Conservation (phyloP, 352 stramenopile genomes). For the Pythium phragmitis region DNA sequence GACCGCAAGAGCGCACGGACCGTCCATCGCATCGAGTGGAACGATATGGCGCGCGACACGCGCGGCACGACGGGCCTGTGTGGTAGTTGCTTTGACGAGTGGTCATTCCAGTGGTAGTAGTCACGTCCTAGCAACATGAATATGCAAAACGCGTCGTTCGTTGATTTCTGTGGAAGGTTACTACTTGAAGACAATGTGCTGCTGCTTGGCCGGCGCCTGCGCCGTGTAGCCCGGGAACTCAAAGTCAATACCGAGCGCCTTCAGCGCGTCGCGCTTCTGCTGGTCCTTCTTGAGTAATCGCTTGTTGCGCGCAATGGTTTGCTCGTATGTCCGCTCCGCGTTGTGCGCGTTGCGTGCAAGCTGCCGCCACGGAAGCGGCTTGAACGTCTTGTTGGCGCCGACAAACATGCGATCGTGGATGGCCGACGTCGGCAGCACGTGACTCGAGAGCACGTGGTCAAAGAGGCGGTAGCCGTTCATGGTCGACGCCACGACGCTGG, state of each 20-base stretch:
- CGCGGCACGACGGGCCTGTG: slow-evolving; percentile 45
- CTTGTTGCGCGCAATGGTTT: slow-evolving; percentile 68
- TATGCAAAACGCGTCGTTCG: slow-evolving; percentile 11
- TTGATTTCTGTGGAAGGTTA: neutral
- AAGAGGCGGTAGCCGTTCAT: slow-evolving; percentile 96
- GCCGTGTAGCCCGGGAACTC: slow-evolving; percentile 75
- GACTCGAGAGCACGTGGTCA: slow-evolving; percentile 92
- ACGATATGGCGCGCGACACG: slow-evolving; percentile 29
- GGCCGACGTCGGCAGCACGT: slow-evolving; percentile 86
- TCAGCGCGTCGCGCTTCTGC: slow-evolving; percentile 72
- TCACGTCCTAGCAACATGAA: neutral
- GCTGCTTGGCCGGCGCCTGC: slow-evolving; percentile 67
- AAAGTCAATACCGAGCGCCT: slow-evolving; percentile 84
- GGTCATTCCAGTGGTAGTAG: slow-evolving; percentile 12
- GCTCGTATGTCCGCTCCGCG: slow-evolving; percentile 73
- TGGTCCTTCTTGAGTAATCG: slow-evolving; percentile 74
- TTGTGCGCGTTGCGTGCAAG: slow-evolving; percentile 82
- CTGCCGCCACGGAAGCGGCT: slow-evolving; percentile 59
- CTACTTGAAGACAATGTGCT: slow-evolving; percentile 71
- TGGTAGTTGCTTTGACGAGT: slow-evolving; percentile 57
- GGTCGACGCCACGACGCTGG: slow-evolving; percentile 91
- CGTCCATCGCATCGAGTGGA: slow-evolving; percentile 10
- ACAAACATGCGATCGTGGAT: slow-evolving; percentile 90
- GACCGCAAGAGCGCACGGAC: slow-evolving; percentile 10
- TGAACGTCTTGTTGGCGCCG: slow-evolving; percentile 83